A percentile compares a stretch with the other conserved stretches of the same genome.
phyloP scores from a whole-genome alignment of 2,329 filamentous ascomycete species.

The Fusarium drepaniforme region DNA sequence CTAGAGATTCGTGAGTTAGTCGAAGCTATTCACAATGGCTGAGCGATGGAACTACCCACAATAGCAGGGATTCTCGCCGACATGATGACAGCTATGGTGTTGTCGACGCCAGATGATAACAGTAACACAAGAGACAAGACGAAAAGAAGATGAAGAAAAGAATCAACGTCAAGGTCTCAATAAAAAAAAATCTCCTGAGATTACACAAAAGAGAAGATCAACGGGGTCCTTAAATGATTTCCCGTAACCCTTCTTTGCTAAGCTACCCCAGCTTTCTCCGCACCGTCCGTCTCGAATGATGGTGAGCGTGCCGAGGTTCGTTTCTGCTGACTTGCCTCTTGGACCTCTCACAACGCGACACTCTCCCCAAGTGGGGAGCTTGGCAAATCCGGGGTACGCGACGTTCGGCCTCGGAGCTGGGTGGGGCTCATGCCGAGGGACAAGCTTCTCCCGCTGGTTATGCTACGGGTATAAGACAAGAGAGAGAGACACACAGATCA shows the following conservation, averaged over 20 bases:
- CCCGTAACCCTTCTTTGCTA: conserved; percentile 3
- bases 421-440: conserved; percentile 34
- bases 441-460: not conserved
- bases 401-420: conserved; percentile 28
- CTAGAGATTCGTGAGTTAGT: conserved; percentile 45
- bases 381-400: conserved; percentile 43
- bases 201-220: not conserved
- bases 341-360: conserved; percentile 26
- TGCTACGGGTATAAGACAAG: conserved; percentile 13
- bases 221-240: conserved; percentile 4
- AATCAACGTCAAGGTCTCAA: not conserved
- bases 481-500: not conserved
- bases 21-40: not conserved
- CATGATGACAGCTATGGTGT: conserved; percentile 38
- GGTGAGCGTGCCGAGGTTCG: conserved; percentile 40
- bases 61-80: conserved; percentile 50
- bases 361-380: conserved; percentile 17
- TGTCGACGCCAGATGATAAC: conserved; percentile 10
- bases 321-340: conserved; percentile 27
- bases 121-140: conserved; percentile 7
- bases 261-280: conserved; percentile 41
- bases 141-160: conserved; percentile 2
- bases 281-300: conserved; percentile 40
- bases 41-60: conserved; percentile 36
- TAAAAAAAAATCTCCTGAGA: not conserved